These are phyloP conservation scores for Suhomyces anneliseae DNA, from an alignment of 1,139 yeast genomes.

Conservation along the genomic window DNA sequence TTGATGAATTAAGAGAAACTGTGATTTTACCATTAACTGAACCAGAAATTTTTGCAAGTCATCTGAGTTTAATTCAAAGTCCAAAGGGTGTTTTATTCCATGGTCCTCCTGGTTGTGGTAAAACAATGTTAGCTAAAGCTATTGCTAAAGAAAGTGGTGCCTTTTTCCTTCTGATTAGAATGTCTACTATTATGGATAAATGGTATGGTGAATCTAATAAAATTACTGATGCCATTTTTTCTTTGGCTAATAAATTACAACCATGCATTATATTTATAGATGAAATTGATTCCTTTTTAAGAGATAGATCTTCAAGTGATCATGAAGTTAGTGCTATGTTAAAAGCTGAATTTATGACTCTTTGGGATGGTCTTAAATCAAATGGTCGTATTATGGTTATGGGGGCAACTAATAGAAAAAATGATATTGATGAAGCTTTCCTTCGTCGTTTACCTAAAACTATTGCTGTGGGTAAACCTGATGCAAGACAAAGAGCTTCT, in stretches of 20 bases:
- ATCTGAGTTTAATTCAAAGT: conserved; percentile 70
- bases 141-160: conserved; percentile 92
- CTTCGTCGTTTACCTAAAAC: conserved; percentile 91
- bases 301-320: conserved; percentile 82
- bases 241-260: conserved; percentile 84
- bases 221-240: conserved; percentile 89
- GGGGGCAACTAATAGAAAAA: conserved; percentile 94
- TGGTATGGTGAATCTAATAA: conserved; percentile 98
- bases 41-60: conserved; percentile 63
- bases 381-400: conserved; percentile 81
- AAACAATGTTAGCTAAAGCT: conserved; percentile 96
- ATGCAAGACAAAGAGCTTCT: conserved; percentile 62
- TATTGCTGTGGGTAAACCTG: conserved; percentile 78
- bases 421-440: conserved; percentile 90
- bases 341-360: conserved; percentile 96
- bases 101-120: conserved; percentile 99
- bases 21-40: conserved; percentile 84
- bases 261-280: conserved; percentile 96
- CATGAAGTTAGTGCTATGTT: conserved; percentile 96
- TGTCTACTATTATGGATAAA: conserved; percentile 95
- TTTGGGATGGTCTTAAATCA: conserved; percentile 90
- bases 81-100: conserved; percentile 92
- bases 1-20: conserved; percentile 83
- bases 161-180: conserved; percentile 83
- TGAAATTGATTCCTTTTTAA: conserved; percentile 90